These are phyloP conservation scores for Hanseniaspora taiwanica DNA, from an alignment of 805 yeast species.

Conservation along the genomic window DNA sequence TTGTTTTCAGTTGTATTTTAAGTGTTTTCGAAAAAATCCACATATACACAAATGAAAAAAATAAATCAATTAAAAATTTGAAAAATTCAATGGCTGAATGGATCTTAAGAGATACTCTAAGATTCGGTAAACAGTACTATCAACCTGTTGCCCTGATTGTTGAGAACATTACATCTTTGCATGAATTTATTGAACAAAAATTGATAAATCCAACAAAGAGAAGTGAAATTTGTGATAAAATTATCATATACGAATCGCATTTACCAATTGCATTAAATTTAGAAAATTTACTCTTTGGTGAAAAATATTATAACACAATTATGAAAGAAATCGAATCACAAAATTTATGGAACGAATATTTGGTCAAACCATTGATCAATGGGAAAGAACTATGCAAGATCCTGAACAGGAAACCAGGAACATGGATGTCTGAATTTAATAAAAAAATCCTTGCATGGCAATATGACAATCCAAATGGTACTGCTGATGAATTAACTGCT, in stretches of 20 bases:
- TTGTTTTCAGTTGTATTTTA: background rate
- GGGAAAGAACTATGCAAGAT: slow-evolving; percentile 52
- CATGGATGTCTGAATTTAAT: slow-evolving; percentile 60
- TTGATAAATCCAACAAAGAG: background rate
- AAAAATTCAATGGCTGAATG: slow-evolving; percentile 24
- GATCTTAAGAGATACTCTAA: slow-evolving; percentile 57
- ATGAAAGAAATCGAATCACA: background rate
- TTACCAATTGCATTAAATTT: background rate
- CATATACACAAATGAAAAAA: background rate
- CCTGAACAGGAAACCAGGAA: slow-evolving; percentile 60
- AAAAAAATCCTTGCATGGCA: slow-evolving; percentile 59
- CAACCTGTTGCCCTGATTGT: slow-evolving; percentile 36
- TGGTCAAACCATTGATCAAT: slow-evolving; percentile 52
- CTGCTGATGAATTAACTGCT: slow-evolving; percentile 36
- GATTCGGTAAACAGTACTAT: slow-evolving; percentile 44
- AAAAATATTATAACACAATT: background rate
- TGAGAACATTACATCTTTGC: slow-evolving; percentile 8
- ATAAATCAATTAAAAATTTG: slow-evolving; percentile 1
- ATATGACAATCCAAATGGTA: slow-evolving; percentile 50
- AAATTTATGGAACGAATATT: background rate
- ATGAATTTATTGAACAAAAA: background rate
- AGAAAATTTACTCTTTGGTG: background rate
- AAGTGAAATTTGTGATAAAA: background rate
- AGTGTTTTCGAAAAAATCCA: background rate
- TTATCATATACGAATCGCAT: background rate